Base-by-base conservation (phyloP, 2,329 filamentous ascomycete genomes). In the Trichoderma sp. region DNA sequence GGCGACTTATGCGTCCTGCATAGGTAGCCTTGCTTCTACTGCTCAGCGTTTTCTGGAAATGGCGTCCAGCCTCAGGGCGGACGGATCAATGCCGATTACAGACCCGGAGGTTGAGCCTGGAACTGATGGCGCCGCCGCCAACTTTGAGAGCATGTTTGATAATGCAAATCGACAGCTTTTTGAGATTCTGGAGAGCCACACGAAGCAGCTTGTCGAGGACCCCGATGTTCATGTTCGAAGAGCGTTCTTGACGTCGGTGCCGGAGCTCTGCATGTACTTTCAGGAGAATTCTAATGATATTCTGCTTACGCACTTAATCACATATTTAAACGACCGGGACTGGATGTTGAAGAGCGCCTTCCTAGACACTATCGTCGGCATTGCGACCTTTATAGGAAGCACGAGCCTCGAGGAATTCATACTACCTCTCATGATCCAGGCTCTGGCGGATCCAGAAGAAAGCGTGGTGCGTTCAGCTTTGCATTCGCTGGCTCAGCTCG, bases 271-370 rank as follows among this genome's bases (percentile, higher is more conserved):
- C 82, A 91, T 98, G 78, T 98, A 99, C 84, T 98, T 99, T 79
- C 95, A 94, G 76, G 90, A 92, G n/a, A 93, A 95, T 81, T 93
- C 96, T 1, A 98, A 97, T 82, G 97, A 99, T 81, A 94, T 99
- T n/a, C 92, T 99, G 18, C 87, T 99, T 27, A 97, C 95, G 38
- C 97, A 99, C 85, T 87, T 99, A 33, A 98, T 98, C 81, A 99
- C 97, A 0, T 99, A 99, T 80, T 86, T 99, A 9, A 99, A 99
- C 79, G 97, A 98, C 80, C 91, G 93, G 59, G 95, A 99, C 82
- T 99, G 97, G 97, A 95, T 95, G 83, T 86, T 99, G 38, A 98
- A 98, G 83, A 98, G 95, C 80, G 95, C 96, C 3, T 98, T 98
- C 82, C 98, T 99, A 80, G 95, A 98, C 81, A 94, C 95, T 0